Evolutionary conservation across 2,329 filamentous ascomycete genomes (phyloP).

Genomic region (Fusarium sp.): DNA sequence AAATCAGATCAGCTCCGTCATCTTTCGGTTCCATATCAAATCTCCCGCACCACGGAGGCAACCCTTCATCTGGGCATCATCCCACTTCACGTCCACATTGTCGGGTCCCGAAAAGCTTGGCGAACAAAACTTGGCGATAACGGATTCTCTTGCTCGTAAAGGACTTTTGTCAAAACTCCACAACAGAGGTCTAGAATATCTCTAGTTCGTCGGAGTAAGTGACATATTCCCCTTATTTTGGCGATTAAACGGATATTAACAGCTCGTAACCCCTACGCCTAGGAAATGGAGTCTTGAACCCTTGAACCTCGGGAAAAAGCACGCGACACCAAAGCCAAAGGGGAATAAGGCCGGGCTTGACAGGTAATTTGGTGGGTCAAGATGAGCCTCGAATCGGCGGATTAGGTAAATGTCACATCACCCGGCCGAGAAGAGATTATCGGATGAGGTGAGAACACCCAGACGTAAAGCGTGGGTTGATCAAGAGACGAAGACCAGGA

Average conservation of each 20-base stretch:
- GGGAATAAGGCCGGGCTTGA: neutral
- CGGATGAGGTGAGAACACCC: neutral
- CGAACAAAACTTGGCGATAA: slow-evolving; percentile 2
- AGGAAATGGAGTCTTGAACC: neutral
- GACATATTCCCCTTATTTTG: neutral
- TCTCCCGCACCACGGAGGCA: neutral
- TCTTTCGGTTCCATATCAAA: neutral
- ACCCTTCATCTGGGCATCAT: slow-evolving; percentile 7
- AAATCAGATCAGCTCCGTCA: neutral
- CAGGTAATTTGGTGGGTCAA: neutral
- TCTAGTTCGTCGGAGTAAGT: neutral
- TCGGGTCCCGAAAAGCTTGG: slow-evolving; percentile 24
- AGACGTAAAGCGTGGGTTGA: neutral
- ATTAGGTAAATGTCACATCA: slow-evolving; percentile 8
- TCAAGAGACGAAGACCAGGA: neutral
- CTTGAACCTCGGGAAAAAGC: neutral
- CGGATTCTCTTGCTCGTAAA: neutral
- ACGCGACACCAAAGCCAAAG: neutral
- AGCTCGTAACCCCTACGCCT: neutral
- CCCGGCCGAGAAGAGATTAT: neutral
- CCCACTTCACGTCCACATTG: slow-evolving; percentile 2
- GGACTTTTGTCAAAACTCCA: slow-evolving; percentile 8
- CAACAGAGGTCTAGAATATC: slow-evolving; percentile 23
- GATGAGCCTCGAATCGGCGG: neutral
- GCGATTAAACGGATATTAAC: neutral